Conservation (phyloP, 176 grass and related monocot species). For the Oryza glumipatula region DNA sequence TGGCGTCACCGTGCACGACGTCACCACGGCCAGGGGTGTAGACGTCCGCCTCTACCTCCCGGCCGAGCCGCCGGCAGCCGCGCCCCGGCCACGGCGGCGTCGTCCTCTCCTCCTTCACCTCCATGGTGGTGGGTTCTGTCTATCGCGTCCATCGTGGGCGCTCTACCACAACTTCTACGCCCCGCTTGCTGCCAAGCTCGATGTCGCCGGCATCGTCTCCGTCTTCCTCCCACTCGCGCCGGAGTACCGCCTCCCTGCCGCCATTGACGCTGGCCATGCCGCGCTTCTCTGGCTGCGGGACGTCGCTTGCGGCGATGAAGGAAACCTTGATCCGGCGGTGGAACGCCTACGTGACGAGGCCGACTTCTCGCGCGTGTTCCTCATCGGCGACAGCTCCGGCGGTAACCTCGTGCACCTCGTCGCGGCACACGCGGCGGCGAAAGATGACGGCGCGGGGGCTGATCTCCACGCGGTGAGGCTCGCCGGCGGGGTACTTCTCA, state of each 20-base stretch:
- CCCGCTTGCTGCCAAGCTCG: neutral
- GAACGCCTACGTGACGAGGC: constrained; percentile 4
- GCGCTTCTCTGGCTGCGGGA: constrained; percentile 49
- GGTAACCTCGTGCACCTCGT: constrained; percentile 77
- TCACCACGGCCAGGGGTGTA: constrained; percentile 17
- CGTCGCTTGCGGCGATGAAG: constrained; percentile 8
- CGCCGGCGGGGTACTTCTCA: constrained; percentile 40
- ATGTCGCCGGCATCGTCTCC: constrained; percentile 42
- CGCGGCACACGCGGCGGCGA: constrained; percentile 36
- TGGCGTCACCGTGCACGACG: constrained; percentile 54
- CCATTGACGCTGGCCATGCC: constrained; percentile 30
- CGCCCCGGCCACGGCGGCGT: neutral
- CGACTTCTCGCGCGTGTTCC: constrained; percentile 74
- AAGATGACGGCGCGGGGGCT: neutral
- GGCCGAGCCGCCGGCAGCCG: neutral
- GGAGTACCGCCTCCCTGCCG: constrained; percentile 41
- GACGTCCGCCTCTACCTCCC: constrained; percentile 46
- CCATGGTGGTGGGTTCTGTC: constrained; percentile 54
- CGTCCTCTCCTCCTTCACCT: constrained; percentile 47
- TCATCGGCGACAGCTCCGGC: constrained; percentile 88
- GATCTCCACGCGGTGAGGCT: constrained; percentile 35
- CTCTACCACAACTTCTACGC: constrained; percentile 61
- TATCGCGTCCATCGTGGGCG: constrained; percentile 42
- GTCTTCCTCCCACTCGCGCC: constrained; percentile 47
- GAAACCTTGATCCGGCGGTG: neutral